A percentile compares a stretch with the other conserved stretches of the same genome.
phyloP scores from a whole-genome alignment of 2,329 filamentous ascomycete species.

The Sporothrix inflata region DNA sequence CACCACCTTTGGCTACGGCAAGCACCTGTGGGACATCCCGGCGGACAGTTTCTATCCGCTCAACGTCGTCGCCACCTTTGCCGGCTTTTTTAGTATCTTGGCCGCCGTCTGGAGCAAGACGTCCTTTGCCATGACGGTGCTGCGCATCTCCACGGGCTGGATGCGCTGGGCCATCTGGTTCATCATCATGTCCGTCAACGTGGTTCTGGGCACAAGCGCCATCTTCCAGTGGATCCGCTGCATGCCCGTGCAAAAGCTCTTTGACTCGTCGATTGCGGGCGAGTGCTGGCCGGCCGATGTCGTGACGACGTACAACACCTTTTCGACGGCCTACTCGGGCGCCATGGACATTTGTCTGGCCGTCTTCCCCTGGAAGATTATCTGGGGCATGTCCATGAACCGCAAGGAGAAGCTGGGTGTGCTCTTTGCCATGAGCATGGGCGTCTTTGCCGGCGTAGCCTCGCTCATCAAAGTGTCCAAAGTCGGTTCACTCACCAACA shows the following conservation, averaged over 20 bases:
- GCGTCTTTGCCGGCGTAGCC: slow-evolving; percentile 39
- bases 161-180: slow-evolving; percentile 39
- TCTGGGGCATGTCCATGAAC: slow-evolving; percentile 47
- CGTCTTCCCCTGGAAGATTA: slow-evolving; percentile 47
- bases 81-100: slow-evolving; percentile 39
- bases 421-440: slow-evolving; percentile 49
- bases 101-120: slow-evolving; percentile 45
- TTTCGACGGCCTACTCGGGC: slow-evolving; percentile 38
- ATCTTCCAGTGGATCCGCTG: slow-evolving; percentile 41
- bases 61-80: slow-evolving; percentile 34
- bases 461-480: slow-evolving; percentile 27
- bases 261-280: slow-evolving; percentile 37
- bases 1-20: slow-evolving; percentile 34
- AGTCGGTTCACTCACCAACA: slow-evolving; percentile 1
- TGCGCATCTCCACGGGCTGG: slow-evolving; percentile 41
- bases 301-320: slow-evolving; percentile 40
- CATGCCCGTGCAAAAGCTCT: slow-evolving; percentile 39
- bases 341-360: slow-evolving; percentile 37
- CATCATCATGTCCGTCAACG: slow-evolving; percentile 42
- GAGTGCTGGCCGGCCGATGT: slow-evolving; percentile 40
- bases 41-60: slow-evolving; percentile 26
- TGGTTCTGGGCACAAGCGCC: slow-evolving; percentile 36
- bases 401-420: slow-evolving; percentile 48
- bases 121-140: slow-evolving; percentile 45
- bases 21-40: slow-evolving; percentile 35